phyloP scores from a whole-genome alignment of 139 green algal genomes.

The Asterochloris sp. region DNA sequence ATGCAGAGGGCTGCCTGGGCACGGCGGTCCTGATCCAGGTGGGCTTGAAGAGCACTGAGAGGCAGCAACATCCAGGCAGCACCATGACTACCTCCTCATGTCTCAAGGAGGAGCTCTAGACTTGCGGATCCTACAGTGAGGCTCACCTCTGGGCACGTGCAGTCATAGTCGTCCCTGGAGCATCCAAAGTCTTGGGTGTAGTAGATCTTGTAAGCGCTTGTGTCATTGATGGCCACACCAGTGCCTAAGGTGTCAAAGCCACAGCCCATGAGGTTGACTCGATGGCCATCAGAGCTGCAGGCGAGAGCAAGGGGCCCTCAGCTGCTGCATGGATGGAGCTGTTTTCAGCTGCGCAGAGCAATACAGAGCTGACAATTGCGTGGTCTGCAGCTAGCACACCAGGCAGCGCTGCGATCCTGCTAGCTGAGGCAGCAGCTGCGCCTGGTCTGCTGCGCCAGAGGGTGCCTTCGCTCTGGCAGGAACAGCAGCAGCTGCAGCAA shows the following conservation, averaged over 20 bases:
- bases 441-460: too few species aligned
- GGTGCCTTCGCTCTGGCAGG: too few species aligned
- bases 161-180: conserved; percentile 20
- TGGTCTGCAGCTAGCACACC: background rate
- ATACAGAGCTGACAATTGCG: background rate
- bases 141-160: conserved; percentile 17
- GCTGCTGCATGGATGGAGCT: background rate
- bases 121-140: too few species aligned
- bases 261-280: conserved; percentile 27
- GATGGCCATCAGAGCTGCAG: conserved; percentile 27
- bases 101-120: too few species aligned
- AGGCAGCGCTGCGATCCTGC: too few species aligned
- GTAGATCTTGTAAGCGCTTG: conserved; percentile 25
- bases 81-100: too few species aligned
- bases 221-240: conserved; percentile 14
- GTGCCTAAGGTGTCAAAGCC: conserved; percentile 33
- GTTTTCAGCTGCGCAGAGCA: background rate
- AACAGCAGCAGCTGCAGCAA: too few species aligned
- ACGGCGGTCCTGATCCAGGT: background rate
- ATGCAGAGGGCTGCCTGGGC: background rate
- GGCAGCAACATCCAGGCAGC: background rate
- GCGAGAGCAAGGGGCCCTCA: background rate
- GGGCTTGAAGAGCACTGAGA: background rate
- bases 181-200: conserved; percentile 37
- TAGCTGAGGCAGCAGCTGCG: too few species aligned